A percentile compares a stretch with the other conserved stretches of the same genome.
phyloP scores from a whole-genome alignment of 1,284 basidiomycete genomes.

The Gymnopus androsaceus region DNA sequence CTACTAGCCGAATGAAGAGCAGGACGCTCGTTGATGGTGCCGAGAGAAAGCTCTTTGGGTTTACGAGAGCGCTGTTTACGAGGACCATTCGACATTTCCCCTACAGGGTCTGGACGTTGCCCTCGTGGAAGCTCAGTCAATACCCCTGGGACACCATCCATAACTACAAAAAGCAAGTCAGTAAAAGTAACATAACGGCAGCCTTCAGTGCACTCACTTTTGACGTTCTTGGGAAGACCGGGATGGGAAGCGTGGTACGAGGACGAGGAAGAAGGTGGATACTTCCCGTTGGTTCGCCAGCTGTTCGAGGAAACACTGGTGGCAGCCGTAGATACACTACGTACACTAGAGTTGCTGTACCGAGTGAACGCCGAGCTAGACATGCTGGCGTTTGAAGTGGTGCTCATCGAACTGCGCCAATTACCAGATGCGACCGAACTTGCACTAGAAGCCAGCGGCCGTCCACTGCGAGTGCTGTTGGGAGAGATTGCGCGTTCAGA shows the following conservation, averaged over 20 bases:
- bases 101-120: constrained; percentile 57
- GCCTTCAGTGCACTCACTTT: constrained; percentile 57
- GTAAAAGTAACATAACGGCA: constrained; percentile 18
- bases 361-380: constrained; percentile 72
- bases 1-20: constrained; percentile 26
- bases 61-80: constrained; percentile 69
- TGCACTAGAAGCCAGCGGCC: constrained; percentile 53
- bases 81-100: constrained; percentile 59
- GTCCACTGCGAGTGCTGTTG: constrained; percentile 54
- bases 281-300: constrained; percentile 55
- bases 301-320: constrained; percentile 71
- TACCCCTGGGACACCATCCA: constrained; percentile 76
- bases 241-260: constrained; percentile 31
- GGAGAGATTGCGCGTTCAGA: constrained; percentile 53
- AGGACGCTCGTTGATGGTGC: constrained; percentile 74
- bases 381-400: constrained; percentile 65
- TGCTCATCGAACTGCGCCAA: constrained; percentile 74
- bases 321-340: constrained; percentile 74
- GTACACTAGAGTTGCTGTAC: constrained; percentile 73
- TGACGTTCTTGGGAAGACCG: constrained; percentile 69
- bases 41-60: constrained; percentile 60
- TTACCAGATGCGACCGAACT: constrained; percentile 64
- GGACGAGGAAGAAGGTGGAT: constrained; percentile 30
- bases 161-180: constrained; percentile 44
- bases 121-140: constrained; percentile 66